Conservation (phyloP, 768 basidiomycete genomes). For the Cystofilobasidium macerans region DNA sequence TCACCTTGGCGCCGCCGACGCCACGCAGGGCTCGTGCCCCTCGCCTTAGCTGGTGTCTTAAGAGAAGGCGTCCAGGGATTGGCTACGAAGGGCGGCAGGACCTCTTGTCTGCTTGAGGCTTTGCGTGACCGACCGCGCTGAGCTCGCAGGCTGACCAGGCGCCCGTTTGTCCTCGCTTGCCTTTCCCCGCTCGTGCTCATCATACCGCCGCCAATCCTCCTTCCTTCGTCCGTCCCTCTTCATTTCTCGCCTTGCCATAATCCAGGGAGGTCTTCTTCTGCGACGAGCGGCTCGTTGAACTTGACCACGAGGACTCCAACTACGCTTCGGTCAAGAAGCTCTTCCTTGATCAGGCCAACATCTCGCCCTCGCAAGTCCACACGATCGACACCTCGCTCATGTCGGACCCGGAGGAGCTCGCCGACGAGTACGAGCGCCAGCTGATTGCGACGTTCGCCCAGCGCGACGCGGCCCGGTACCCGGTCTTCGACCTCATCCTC, state of each 20-base stretch:
- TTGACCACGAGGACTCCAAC: slow-evolving; percentile 88
- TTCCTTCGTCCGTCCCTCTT: background rate
- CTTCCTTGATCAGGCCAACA: slow-evolving; percentile 72
- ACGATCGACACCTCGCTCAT: slow-evolving; percentile 59
- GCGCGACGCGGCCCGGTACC: slow-evolving; percentile 88
- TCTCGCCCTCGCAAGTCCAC: slow-evolving; percentile 67
- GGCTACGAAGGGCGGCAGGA: too few species aligned
- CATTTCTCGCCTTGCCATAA: background rate
- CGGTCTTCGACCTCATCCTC: slow-evolving; percentile 91
- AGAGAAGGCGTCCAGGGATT: too few species aligned
- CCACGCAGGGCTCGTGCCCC: too few species aligned
- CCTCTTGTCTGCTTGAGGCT: too few species aligned
- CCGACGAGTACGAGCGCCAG: slow-evolving; percentile 44
- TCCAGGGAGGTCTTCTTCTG: slow-evolving; percentile 92
- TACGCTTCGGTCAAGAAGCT: slow-evolving; percentile 60
- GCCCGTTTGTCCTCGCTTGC: too few species aligned
- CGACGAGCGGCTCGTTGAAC: slow-evolving; percentile 88
- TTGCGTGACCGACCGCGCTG: too few species aligned
- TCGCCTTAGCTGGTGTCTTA: too few species aligned
- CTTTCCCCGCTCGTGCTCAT: too few species aligned
- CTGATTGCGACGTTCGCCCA: slow-evolving; percentile 86
- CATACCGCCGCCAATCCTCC: background rate
- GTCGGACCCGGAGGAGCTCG: slow-evolving; percentile 42
- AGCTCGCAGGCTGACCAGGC: too few species aligned
- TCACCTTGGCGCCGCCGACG: too few species aligned